phyloP scores from a whole-genome alignment of 2,329 filamentous ascomycete species.

The Gremmenia infestans region DNA sequence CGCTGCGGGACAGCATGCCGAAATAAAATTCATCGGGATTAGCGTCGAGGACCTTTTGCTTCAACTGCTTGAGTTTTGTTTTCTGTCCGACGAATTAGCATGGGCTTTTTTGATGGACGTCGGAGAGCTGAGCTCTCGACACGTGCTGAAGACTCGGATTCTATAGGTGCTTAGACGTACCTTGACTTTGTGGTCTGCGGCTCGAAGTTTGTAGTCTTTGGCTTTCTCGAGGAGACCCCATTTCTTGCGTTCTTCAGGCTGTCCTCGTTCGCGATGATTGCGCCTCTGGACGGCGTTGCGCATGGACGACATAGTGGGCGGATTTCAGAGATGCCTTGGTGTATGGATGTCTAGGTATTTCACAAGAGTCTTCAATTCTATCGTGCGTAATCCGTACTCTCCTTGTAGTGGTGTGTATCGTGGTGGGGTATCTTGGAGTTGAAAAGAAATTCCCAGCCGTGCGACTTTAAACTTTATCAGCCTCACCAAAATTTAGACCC shows the following conservation, averaged over 20 bases:
- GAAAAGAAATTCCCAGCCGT: not conserved
- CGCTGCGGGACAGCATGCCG: constrained; percentile 60
- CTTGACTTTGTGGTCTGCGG: constrained; percentile 62
- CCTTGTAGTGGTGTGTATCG: not conserved
- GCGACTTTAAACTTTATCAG: constrained; percentile 10
- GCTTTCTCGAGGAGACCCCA: constrained; percentile 94
- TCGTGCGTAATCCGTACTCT: not conserved
- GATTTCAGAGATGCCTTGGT: not conserved
- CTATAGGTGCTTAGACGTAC: too few relatives aligned
- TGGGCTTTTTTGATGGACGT: too few relatives aligned
- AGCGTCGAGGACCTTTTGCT: constrained; percentile 56
- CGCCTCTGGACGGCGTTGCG: constrained; percentile 69
- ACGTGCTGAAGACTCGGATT: too few relatives aligned
- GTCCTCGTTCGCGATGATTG: constrained; percentile 84
- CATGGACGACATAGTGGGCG: constrained; percentile 50
- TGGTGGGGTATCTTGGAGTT: constrained; percentile 3
- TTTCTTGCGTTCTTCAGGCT: constrained; percentile 76
- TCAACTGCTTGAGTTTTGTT: constrained; percentile 51
- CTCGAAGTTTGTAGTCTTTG: constrained; percentile 69
- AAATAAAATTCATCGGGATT: constrained; percentile 73
- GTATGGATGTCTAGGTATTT: not conserved
- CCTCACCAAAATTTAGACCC: constrained; percentile 8
- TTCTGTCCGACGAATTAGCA: constrained; percentile 32
- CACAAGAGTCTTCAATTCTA: not conserved
- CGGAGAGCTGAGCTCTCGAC: too few relatives aligned